phyloP scores from a whole-genome alignment of 192 early-diverging fungal genomes.

The Gaertneriomyces sp. region DNA sequence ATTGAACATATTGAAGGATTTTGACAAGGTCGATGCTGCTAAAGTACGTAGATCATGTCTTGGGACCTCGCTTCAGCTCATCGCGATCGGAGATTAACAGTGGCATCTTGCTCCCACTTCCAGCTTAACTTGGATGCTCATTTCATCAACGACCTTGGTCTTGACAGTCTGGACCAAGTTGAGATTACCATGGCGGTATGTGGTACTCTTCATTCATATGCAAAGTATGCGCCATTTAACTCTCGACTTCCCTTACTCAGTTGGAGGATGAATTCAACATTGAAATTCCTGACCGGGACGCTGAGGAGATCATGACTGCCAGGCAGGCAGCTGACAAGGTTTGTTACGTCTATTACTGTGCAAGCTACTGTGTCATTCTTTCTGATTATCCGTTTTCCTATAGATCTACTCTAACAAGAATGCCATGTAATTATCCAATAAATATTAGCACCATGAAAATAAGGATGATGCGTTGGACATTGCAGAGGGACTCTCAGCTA shows the following conservation, averaged over 20 bases:
- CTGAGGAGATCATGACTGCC: constrained; percentile 90
- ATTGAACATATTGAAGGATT: constrained; percentile 83
- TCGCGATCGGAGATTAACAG: too few species aligned
- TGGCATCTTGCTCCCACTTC: too few species aligned
- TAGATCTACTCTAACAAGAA: too few species aligned
- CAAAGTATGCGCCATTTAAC: neutral
- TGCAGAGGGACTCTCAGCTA: too few species aligned
- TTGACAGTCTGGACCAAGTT: constrained; percentile 95
- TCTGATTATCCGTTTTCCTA: too few species aligned
- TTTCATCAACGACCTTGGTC: constrained; percentile 89
- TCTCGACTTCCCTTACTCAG: neutral
- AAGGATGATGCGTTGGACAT: too few species aligned
- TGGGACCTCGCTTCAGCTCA: neutral
- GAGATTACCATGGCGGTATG: constrained; percentile 93
- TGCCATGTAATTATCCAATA: too few species aligned
- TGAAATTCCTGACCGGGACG: constrained; percentile 95
- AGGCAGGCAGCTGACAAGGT: constrained; percentile 82
- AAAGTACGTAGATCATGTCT: constrained; percentile 64
- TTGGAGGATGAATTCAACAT: constrained; percentile 99
- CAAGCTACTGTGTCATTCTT: too few species aligned
- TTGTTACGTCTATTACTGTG: too few species aligned
- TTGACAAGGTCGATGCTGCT: constrained; percentile 90
- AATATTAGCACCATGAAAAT: too few species aligned
- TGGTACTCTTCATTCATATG: neutral
- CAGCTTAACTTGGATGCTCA: constrained; percentile 80